Evolutionary conservation across 192 early-diverging fungal species (phyloP), one percentile per base, ranked within the genome.

Genomic region (Obelidium mucronatum): DNA sequence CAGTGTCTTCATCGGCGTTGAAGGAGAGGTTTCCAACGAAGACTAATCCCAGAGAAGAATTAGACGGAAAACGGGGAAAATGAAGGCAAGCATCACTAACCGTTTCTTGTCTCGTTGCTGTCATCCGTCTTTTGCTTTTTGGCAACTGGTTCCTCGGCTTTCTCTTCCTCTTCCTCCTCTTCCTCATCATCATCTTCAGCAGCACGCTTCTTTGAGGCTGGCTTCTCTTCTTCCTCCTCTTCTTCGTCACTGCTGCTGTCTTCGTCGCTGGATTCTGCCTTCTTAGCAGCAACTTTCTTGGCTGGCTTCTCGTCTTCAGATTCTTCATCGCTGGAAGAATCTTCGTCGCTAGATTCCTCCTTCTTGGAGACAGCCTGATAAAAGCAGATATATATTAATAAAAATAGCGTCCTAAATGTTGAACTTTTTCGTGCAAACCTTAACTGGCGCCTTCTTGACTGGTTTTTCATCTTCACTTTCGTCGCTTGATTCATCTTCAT

Each of bases 21-120:
- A 84, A 95, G 44, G 92, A 87, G 28, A 95, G 82, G 79, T 88
- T 87, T 61, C 94, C 94, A 54, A 95, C 85, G 77, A 93, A 95
- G 54, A 74, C 58, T 51, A 19, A 34, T 19, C 40, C n/a, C 28
- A 11, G 24, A 66, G 11, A 48, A 8, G 22, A 48, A 48, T n/a
- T 42, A 65, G 33, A 35, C 11, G 64, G 19, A 37, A 66, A 19
- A 33, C 11, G 6, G 33, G 39, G 24, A 39, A 19, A 22, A 19
- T 36, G 19, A 13, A 24, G 36, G 64, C 19, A 61, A 61, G 13
- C 26, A 28, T 44, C 22, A 60, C 42, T 15, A 24, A 60, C 60
- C 19, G 64, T 80, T 74, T 51, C 33, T 76, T 19, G 74, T 34
- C 53, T 76, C 64, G 19, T 37, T 40, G 37, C 52, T 44, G 22